Evolutionary conservation across 768 basidiomycete species (phyloP).

Genomic region (Paxillus involutus): DNA sequence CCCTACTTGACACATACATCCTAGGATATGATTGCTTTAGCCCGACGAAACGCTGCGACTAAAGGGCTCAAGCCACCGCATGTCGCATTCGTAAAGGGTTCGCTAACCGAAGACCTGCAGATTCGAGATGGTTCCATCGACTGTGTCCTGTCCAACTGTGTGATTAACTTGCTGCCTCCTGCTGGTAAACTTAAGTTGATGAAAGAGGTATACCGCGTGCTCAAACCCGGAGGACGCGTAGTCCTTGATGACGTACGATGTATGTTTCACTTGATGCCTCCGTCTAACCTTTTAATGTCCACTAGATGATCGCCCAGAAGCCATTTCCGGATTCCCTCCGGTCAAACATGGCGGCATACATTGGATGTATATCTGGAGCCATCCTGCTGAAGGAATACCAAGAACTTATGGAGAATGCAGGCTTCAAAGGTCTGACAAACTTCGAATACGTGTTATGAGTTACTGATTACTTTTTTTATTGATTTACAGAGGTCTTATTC

Average conservation of each 20-base stretch:
- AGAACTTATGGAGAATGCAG: conserved; percentile 36
- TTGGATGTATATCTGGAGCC: conserved; percentile 50
- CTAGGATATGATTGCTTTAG: conserved; percentile 52
- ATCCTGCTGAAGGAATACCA: conserved; percentile 40
- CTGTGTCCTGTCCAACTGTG: conserved; percentile 59
- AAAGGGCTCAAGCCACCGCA: conserved; percentile 45
- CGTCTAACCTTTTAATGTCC: neutral
- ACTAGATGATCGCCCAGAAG: conserved; percentile 48
- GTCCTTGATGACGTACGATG: conserved; percentile 49
- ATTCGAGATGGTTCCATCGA: conserved; percentile 49
- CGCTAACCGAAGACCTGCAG: conserved; percentile 45
- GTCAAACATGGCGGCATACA: conserved; percentile 40
- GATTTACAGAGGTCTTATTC: conserved; percentile 38
- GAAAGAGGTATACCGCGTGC: conserved; percentile 46
- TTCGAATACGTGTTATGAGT: neutral
- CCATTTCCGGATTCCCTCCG: conserved; percentile 41
- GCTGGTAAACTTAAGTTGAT: conserved; percentile 42
- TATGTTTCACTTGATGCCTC: neutral
- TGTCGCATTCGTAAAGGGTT: conserved; percentile 47
- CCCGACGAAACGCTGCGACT: conserved; percentile 44
- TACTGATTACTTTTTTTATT: neutral
- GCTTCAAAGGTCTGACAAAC: conserved; percentile 38
- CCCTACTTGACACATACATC: neutral
- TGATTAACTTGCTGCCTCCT: conserved; percentile 48
- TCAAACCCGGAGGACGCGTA: conserved; percentile 59